A percentile compares a stretch with the other conserved stretches of the same genome.
Conservation (phyloP, 2,329 filamentous ascomycete species). For the Trichoderma oligosporum region DNA sequence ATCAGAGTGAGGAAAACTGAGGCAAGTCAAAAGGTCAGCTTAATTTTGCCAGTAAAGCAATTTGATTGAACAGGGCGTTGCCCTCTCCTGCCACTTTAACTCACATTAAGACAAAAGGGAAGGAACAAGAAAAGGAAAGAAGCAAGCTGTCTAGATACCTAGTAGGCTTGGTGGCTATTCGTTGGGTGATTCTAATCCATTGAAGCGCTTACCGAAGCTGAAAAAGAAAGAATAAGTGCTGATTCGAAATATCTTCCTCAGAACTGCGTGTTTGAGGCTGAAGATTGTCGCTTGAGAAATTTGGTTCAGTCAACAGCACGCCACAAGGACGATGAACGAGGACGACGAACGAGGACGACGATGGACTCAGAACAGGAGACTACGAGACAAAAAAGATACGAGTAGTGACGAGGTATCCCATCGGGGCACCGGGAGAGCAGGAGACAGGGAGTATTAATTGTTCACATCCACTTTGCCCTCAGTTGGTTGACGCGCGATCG, state of each 20-base stretch:
- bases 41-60: neutral
- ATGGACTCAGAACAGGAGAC: slow-evolving; percentile 14
- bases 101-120: slow-evolving; percentile 14
- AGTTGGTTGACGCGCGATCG: slow-evolving; percentile 20
- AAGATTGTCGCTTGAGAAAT: neutral
- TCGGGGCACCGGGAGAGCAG: slow-evolving; percentile 13
- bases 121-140: neutral
- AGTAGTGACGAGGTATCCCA: slow-evolving; percentile 17
- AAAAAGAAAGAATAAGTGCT: neutral
- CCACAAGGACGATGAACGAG: neutral
- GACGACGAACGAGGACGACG: slow-evolving; percentile 6
- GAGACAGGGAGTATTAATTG: slow-evolving; percentile 18
- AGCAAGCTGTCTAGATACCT: slow-evolving; percentile 13
- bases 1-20: neutral
- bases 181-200: slow-evolving; percentile 3
- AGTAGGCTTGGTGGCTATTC: neutral
- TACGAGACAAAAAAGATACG: slow-evolving; percentile 4
- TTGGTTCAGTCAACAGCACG: neutral
- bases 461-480: slow-evolving; percentile 16
- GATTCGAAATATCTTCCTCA: neutral
- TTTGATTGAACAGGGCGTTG: neutral
- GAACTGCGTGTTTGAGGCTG: slow-evolving; percentile 4
- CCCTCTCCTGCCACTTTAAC: slow-evolving; percentile 7
- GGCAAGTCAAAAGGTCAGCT: neutral
- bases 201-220: neutral